Evolutionary conservation across 2,329 filamentous ascomycete genomes (phyloP).

Genomic region (Xylaria sp.): DNA sequence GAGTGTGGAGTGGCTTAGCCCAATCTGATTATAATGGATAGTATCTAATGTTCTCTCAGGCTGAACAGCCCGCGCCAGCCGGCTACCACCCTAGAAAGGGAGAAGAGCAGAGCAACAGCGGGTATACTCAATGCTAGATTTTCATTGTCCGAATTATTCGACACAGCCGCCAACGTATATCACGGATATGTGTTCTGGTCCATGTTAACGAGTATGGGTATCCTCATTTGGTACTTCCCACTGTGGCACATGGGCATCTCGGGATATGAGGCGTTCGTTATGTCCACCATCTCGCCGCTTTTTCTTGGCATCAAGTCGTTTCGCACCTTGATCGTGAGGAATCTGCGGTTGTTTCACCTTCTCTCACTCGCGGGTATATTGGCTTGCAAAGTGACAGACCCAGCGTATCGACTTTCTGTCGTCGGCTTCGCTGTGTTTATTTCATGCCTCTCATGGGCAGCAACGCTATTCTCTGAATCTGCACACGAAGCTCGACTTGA

Average conservation of each 20-base stretch:
- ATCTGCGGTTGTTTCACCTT: constrained; percentile 77
- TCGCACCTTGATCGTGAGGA: constrained; percentile 73
- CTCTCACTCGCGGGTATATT: constrained; percentile 81
- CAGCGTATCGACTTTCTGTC: constrained; percentile 79
- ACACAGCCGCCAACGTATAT: constrained; percentile 89
- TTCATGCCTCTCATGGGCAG: constrained; percentile 85
- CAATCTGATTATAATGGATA: constrained; percentile 22
- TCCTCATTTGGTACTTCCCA: constrained; percentile 97
- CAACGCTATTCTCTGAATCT: constrained; percentile 82
- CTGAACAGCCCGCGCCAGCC: constrained; percentile 58
- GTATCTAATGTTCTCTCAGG: constrained; percentile 54
- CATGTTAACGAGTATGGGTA: constrained; percentile 85
- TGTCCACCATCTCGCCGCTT: constrained; percentile 83
- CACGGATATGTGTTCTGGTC: constrained; percentile 98
- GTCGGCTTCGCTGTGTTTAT: constrained; percentile 84
- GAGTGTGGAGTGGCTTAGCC: constrained; percentile 39
- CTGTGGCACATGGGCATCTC: constrained; percentile 99
- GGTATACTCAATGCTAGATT: constrained; percentile 78
- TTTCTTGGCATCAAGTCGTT: constrained; percentile 77
- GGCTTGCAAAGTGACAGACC: constrained; percentile 79
- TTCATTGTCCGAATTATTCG: constrained; percentile 77
- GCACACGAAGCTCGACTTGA: constrained; percentile 80
- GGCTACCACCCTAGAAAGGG: constrained; percentile 71
- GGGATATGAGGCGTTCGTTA: constrained; percentile 89
- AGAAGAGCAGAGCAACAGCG: constrained; percentile 79